These are phyloP conservation scores for Parachaetomium inaequale DNA, from an alignment of 495 filamentous ascomycete genomes.

Conservation along the genomic window DNA sequence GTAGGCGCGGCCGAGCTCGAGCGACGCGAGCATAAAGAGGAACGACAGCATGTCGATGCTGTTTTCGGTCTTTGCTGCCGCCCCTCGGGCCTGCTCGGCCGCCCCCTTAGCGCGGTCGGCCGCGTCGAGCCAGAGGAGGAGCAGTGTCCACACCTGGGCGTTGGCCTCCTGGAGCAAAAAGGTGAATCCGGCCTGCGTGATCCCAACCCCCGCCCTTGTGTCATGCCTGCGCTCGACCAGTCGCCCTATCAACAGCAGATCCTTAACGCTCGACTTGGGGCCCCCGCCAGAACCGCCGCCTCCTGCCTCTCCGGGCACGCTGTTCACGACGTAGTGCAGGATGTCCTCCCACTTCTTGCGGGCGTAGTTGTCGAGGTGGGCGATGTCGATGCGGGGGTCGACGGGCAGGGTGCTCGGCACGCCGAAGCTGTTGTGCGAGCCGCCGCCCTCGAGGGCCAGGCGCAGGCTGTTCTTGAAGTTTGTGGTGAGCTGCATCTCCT, in stretches of 20 bases:
- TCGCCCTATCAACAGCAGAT: slow-evolving; percentile 71
- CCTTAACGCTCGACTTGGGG: slow-evolving; percentile 76
- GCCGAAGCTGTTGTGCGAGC: slow-evolving; percentile 82
- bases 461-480: slow-evolving; percentile 75
- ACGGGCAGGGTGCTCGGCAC: slow-evolving; percentile 65
- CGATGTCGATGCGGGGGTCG: slow-evolving; percentile 55
- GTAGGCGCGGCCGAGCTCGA: slow-evolving; percentile 89
- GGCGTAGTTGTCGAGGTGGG: slow-evolving; percentile 81
- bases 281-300: slow-evolving; percentile 32
- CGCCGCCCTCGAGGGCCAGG: slow-evolving; percentile 80
- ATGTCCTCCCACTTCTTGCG: slow-evolving; percentile 91
- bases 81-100: slow-evolving; percentile 22
- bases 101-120: slow-evolving; percentile 51
- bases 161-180: slow-evolving; percentile 94
- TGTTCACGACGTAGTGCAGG: slow-evolving; percentile 83
- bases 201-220: slow-evolving; percentile 53
- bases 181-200: slow-evolving; percentile 88
- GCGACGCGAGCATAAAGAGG: slow-evolving; percentile 88
- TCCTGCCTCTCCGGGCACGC: slow-evolving; percentile 41
- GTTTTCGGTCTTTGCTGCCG: slow-evolving; percentile 65
- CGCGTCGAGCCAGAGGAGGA: slow-evolving; percentile 88
- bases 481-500: slow-evolving; percentile 65
- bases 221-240: slow-evolving; percentile 64
- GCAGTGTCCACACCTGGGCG: slow-evolving; percentile 91
- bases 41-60: slow-evolving; percentile 91